These are phyloP conservation scores for Malus orientalis DNA, from an alignment of 306 rosid genomes.

Conservation along the genomic window DNA sequence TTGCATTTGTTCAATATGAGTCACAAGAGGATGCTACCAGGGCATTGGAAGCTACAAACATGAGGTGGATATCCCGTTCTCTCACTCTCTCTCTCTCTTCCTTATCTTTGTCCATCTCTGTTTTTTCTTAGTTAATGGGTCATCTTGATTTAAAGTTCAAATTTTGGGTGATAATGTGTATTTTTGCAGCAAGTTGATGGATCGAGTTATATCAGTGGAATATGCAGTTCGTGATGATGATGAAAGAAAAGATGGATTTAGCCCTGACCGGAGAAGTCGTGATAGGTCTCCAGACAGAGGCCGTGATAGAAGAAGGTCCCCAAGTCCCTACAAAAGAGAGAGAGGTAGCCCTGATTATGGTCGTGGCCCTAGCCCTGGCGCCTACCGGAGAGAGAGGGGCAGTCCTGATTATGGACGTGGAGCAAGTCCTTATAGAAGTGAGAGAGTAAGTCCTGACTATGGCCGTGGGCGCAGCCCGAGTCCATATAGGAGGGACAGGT, in stretches of 20 bases:
- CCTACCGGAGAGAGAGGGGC: slow-evolving; percentile 57
- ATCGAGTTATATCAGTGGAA: slow-evolving; percentile 92
- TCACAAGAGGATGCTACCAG: slow-evolving; percentile 86
- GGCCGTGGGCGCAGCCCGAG: slow-evolving; percentile 56
- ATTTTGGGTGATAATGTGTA: background rate
- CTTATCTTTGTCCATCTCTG: background rate
- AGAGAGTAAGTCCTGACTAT: slow-evolving; percentile 55
- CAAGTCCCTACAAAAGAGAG: slow-evolving; percentile 79
- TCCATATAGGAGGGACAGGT: slow-evolving; percentile 46
- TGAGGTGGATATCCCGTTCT: slow-evolving; percentile 45
- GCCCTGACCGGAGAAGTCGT: slow-evolving; percentile 63
- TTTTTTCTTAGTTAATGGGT: too few species aligned
- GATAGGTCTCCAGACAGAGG: slow-evolving; percentile 63
- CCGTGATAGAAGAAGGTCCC: slow-evolving; percentile 77
- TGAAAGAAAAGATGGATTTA: slow-evolving; percentile 63
- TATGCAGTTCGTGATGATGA: slow-evolving; percentile 86
- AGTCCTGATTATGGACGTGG: slow-evolving; percentile 81
- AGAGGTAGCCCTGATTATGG: slow-evolving; percentile 99
- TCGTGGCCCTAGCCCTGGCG: slow-evolving; percentile 56
- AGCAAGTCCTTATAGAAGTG: slow-evolving; percentile 53
- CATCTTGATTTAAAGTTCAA: background rate
- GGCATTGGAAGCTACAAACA: slow-evolving; percentile 87
- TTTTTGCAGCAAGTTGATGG: slow-evolving; percentile 78
- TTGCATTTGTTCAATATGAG: slow-evolving; percentile 93
- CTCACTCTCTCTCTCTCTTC: background rate